These are phyloP conservation scores for Craspedostauros australis DNA, from an alignment of 108 stramenopile species.

Conservation along the genomic window DNA sequence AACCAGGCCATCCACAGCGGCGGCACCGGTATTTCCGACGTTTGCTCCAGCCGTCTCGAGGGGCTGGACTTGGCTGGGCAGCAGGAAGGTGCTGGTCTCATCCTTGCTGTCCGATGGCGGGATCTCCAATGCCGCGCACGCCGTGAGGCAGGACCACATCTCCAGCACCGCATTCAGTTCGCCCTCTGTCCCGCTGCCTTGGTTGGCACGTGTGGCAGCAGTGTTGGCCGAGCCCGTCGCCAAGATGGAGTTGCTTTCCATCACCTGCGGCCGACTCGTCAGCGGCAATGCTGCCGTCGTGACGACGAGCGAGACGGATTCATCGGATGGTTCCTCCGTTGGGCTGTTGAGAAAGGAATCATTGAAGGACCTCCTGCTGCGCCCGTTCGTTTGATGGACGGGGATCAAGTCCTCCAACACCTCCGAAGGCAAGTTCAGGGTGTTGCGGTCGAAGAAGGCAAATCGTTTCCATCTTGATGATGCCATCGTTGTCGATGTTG, in stretches of 20 bases:
- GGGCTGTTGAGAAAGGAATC: slow-evolving; percentile 1
- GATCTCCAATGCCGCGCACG: slow-evolving; percentile 16
- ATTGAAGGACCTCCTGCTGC: slow-evolving; percentile 8
- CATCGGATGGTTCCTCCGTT: slow-evolving; percentile 1
- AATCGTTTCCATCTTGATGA: slow-evolving; percentile 86
- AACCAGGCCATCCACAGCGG: slow-evolving; percentile 49
- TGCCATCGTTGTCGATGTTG: too few relatives aligned
- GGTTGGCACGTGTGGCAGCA: background rate
- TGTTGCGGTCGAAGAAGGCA: slow-evolving; percentile 82
- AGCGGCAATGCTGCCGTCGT: slow-evolving; percentile 46
- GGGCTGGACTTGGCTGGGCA: slow-evolving; percentile 28
- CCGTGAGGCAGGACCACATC: slow-evolving; percentile 36
- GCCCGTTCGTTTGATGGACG: slow-evolving; percentile 7
- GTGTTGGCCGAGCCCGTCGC: background rate
- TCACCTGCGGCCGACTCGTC: slow-evolving; percentile 9
- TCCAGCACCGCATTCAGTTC: slow-evolving; percentile 11
- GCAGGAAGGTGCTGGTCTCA: slow-evolving; percentile 1
- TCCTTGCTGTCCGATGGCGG: slow-evolving; percentile 2
- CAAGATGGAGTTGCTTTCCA: background rate
- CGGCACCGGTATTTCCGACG: background rate
- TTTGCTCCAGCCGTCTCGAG: slow-evolving; percentile 33
- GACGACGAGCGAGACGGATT: slow-evolving; percentile 33
- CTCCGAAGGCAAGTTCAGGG: slow-evolving; percentile 58
- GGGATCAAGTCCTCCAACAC: slow-evolving; percentile 70
- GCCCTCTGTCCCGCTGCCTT: background rate